These are phyloP conservation scores for Lepiota brunneoincarnata DNA, from an alignment of 768 basidiomycete genomes.

Conservation along the genomic window DNA sequence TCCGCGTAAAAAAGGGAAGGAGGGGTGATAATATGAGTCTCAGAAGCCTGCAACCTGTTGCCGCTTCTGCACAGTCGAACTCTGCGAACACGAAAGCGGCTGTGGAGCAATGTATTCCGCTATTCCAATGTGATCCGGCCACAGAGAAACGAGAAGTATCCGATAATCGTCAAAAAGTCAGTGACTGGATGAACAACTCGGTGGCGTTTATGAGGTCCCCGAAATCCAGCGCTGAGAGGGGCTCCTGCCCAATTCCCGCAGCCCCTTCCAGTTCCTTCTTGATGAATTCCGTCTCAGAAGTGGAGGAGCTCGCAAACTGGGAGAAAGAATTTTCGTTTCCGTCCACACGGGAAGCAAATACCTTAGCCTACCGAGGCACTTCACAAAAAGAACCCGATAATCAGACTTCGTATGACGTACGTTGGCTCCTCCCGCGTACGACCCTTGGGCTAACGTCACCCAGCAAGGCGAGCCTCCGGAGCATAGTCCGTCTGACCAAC, in stretches of 20 bases:
- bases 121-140: background rate
- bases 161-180: constrained; percentile 5
- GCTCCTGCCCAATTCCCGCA: background rate
- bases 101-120: background rate
- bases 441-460: background rate
- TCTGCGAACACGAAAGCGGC: background rate
- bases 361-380: background rate
- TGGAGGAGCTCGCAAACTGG: background rate
- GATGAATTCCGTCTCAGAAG: constrained; percentile 4
- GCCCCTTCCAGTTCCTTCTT: background rate
- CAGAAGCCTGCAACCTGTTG: background rate
- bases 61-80: background rate
- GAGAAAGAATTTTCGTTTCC: background rate
- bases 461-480: background rate
- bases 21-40: background rate
- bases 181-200: constrained; percentile 7
- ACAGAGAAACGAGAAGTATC: background rate
- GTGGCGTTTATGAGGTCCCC: background rate
- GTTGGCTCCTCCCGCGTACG: background rate
- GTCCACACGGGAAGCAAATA: background rate
- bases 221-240: background rate
- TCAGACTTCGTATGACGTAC: background rate
- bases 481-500: background rate
- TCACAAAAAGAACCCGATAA: background rate
- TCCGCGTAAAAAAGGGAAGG: background rate